Base-by-base conservation (phyloP, 2,329 filamentous ascomycete genomes). In the Arachnopeziza araneosa region DNA sequence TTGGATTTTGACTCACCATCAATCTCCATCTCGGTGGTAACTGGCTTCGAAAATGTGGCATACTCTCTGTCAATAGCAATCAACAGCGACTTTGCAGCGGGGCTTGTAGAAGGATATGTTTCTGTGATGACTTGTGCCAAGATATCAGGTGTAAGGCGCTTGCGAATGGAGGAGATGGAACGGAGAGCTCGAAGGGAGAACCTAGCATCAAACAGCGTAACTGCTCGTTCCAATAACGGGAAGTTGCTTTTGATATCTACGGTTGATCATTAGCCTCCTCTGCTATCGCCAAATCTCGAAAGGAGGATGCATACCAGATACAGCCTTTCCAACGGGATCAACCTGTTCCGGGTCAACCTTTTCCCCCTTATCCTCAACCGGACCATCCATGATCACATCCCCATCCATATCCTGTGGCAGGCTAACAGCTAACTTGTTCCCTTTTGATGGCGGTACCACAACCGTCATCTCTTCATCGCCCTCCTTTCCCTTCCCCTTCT, bases 211-310 rank as follows among this genome's bases (percentile, higher is more conserved):
- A 98, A 99, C 70, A 96, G 86, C 66, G 87, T 83, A 66, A 99
- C 93, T 67, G 93, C 95, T 71, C 92, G 89, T 72, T 97, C 93
- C 72, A 99, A 83, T 66, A 99, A 83, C 56, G 86, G 85, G 73
- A 97, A 97, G 78, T 96, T 97, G 81, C 85, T 88, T 78, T 93
- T 95, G 79, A 99, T 96, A 76, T 97, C 95, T 98, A 73, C 49
- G 60, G 61, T 55, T 19, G 2, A 14, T 44, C 14, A 19, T 44
- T 44, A 44, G 36, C 36, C 4, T n/a, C 17, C 36, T 19, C 12
- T 44, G 10, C 17, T 12, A 19, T 44, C 36, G 6, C 4, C 17
- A 64, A 30, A 8, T 44, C 36, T 19, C 5, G 12, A 55, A 14
- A 44, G 3, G 54, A 6, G 50, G 50, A n/a, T 8, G 69, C 79